A percentile compares a stretch with the other conserved stretches of the same genome.
Conservation (phyloP, 495 filamentous ascomycete species). For the Penicillium simplicissimum region DNA sequence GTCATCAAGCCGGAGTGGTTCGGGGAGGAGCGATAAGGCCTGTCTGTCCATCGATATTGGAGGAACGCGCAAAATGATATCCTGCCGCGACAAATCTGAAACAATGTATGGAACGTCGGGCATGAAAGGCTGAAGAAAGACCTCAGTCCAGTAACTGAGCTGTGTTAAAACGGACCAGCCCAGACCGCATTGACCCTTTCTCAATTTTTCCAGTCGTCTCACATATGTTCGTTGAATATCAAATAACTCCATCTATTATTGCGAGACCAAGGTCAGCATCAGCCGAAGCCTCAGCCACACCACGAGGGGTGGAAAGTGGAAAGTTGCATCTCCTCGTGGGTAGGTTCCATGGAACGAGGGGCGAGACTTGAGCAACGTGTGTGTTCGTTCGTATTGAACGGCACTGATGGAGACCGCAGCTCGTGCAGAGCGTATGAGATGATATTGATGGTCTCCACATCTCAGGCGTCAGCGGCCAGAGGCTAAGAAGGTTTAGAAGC, state of each 20-base stretch:
- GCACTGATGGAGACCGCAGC: background rate
- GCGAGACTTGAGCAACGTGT: constrained; percentile 8
- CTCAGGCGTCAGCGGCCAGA: background rate
- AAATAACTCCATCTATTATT: background rate
- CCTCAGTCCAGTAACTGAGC: background rate
- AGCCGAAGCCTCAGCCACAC: background rate
- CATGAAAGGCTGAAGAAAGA: background rate
- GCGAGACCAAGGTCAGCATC: background rate
- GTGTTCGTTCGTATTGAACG: background rate
- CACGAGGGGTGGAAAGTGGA: background rate
- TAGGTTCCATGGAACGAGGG: constrained; percentile 7
- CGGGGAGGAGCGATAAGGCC: background rate
- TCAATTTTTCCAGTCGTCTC: background rate
- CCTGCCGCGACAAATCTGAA: background rate
- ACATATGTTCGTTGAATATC: background rate
- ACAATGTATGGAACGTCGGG: background rate
- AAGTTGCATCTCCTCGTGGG: constrained; percentile 1
- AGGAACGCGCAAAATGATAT: background rate
- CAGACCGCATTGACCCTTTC: background rate
- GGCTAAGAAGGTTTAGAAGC: constrained; percentile 1
- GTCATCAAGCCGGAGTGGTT: background rate
- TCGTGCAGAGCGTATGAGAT: background rate
- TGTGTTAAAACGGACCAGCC: background rate
- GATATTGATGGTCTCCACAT: background rate
- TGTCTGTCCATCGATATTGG: background rate